These are phyloP conservation scores for Globisporangium takayamanum DNA, from an alignment of 352 stramenopile genomes.

Conservation along the genomic window DNA sequence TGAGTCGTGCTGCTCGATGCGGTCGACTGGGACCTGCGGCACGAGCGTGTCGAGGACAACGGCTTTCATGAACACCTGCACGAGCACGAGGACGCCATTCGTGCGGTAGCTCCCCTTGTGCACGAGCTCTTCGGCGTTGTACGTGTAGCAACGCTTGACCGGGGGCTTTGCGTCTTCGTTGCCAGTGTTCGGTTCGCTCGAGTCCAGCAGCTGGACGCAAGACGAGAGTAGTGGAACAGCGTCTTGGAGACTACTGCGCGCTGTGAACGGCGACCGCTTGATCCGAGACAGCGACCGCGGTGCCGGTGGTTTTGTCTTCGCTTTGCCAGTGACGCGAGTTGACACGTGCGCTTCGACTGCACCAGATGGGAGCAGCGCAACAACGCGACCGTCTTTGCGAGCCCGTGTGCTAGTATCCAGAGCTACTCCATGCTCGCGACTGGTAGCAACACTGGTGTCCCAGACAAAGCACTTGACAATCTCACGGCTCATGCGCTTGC, in stretches of 20 bases:
- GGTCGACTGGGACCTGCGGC: conserved; percentile 35
- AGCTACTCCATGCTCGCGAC: not conserved
- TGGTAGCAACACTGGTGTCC: conserved; percentile 6
- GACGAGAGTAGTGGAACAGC: conserved; percentile 20
- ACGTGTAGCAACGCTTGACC: conserved; percentile 26
- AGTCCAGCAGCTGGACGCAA: conserved; percentile 41
- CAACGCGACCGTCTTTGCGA: conserved; percentile 14
- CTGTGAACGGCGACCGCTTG: conserved; percentile 23
- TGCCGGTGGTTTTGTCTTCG: conserved; percentile 1
- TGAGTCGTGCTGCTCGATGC: conserved; percentile 37
- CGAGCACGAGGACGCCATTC: conserved; percentile 48
- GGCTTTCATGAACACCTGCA: conserved; percentile 50
- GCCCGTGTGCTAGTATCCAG: not conserved
- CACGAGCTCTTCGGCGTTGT: conserved; percentile 49
- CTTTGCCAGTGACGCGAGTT: conserved; percentile 5
- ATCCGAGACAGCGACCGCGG: not conserved
- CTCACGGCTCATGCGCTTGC: conserved; percentile 17
- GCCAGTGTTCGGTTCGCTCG: conserved; percentile 3
- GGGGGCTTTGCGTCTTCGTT: conserved; percentile 1
- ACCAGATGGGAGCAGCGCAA: conserved; percentile 23
- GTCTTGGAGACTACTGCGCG: conserved; percentile 10
- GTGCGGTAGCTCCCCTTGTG: conserved; percentile 51
- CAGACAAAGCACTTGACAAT: conserved; percentile 31
- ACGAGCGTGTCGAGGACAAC: conserved; percentile 24
- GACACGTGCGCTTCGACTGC: conserved; percentile 19